These are phyloP conservation scores for Talaromyces rugulosus DNA, from an alignment of 2,329 filamentous ascomycete genomes.

Conservation along the genomic window DNA sequence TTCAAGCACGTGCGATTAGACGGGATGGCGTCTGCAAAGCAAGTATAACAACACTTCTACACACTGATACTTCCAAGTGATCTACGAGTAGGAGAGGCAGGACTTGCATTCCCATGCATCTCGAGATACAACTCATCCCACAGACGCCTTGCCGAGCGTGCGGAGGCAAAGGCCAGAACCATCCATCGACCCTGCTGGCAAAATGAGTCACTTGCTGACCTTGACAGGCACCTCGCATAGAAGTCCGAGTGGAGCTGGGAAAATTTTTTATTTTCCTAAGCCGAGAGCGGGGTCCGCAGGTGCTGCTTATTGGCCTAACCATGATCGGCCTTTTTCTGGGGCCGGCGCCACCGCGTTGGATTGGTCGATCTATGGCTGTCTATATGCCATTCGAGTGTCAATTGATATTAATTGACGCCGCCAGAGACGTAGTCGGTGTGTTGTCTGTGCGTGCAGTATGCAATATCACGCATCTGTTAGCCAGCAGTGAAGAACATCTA, in stretches of 20 bases:
- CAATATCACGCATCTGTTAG: not conserved
- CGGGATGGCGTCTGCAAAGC: not conserved
- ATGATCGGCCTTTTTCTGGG: not conserved
- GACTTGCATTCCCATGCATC: not conserved
- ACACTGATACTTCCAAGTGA: not conserved
- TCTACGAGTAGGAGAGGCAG: not conserved
- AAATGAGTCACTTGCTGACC: not conserved
- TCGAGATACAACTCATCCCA: not conserved
- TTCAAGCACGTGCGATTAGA: not conserved
- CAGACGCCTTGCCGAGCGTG: not conserved
- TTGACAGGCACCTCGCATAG: not conserved
- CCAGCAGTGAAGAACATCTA: too few species aligned
- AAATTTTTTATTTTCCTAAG: not conserved
- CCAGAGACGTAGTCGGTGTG: not conserved
- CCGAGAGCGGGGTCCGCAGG: not conserved
- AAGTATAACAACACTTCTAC: not conserved
- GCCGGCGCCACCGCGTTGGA: not conserved
- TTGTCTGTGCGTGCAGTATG: not conserved
- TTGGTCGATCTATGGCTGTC: not conserved
- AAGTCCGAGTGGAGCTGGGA: not conserved
- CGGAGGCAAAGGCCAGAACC: not conserved
- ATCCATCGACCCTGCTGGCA: not conserved
- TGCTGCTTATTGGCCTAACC: not conserved
- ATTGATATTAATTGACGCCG: not conserved
- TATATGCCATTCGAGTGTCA: not conserved